These are phyloP conservation scores for Elsinoe necatrix DNA, from an alignment of 2,329 filamentous ascomycete species.

Conservation along the genomic window DNA sequence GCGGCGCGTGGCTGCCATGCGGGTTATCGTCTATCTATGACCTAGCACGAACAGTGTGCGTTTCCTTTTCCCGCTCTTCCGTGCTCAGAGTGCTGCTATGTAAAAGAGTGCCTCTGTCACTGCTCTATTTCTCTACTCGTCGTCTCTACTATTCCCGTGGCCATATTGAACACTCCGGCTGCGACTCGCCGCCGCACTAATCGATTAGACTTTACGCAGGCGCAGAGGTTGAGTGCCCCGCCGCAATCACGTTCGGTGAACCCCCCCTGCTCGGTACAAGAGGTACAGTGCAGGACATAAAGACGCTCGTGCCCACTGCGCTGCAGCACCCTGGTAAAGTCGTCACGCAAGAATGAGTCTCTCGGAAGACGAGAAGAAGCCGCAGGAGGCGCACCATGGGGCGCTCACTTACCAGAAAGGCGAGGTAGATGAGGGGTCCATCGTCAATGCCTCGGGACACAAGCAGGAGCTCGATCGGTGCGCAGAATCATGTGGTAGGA, in stretches of 20 bases:
- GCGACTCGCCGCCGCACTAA: neutral
- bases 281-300: neutral
- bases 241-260: neutral
- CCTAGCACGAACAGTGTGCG: neutral
- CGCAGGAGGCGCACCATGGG: neutral
- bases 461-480: slow-evolving; percentile 42
- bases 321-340: neutral
- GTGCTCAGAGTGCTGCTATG: neutral
- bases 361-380: neutral
- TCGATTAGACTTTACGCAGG: neutral
- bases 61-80: neutral
- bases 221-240: neutral
- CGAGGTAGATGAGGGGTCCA: neutral
- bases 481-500: neutral
- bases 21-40: neutral
- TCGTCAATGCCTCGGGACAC: slow-evolving; percentile 44
- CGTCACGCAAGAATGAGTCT: neutral
- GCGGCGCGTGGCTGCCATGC: neutral
- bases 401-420: slow-evolving; percentile 2
- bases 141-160: neutral
- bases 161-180: neutral
- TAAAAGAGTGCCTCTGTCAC: neutral
- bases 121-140: neutral
- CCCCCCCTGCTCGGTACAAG: no score
- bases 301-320: neutral